phyloP scores from a whole-genome alignment of 2,329 filamentous ascomycete species.

The Waltergamsia citrina region DNA sequence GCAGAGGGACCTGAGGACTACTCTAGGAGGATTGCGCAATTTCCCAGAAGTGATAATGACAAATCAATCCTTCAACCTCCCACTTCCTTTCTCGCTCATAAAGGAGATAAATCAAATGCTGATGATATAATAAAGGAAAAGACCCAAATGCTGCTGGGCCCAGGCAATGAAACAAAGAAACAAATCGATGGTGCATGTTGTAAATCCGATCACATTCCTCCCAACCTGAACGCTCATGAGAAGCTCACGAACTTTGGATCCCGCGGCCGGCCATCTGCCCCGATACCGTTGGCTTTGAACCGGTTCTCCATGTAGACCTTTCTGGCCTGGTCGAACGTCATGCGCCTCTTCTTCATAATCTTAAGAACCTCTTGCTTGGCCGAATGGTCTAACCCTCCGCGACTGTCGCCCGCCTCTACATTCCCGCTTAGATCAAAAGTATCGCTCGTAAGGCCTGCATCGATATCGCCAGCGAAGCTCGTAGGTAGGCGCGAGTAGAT shows the following conservation, averaged over 20 bases:
- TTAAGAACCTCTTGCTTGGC: conserved; percentile 75
- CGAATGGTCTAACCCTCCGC: conserved; percentile 70
- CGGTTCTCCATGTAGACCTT: conserved; percentile 76
- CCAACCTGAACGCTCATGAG: no score
- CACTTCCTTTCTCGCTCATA: no score
- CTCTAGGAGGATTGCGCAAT: no score
- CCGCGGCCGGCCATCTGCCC: conserved; percentile 73
- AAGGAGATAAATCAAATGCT: no score
- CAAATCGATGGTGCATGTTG: no score
- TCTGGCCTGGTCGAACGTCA: conserved; percentile 87
- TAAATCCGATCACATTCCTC: not conserved
- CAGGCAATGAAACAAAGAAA: no score
- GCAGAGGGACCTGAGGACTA: no score
- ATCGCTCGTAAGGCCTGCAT: conserved; percentile 73
- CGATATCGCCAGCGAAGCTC: conserved; percentile 75
- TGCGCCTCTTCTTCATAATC: conserved; percentile 80
- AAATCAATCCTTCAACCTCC: no score
- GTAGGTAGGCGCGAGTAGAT: conserved; percentile 70
- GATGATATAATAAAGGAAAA: no score
- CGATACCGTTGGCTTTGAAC: conserved; percentile 83
- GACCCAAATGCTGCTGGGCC: no score
- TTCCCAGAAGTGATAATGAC: no score
- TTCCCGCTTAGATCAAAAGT: conserved; percentile 81
- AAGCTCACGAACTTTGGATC: conserved; percentile 97
- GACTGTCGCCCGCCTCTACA: conserved; percentile 66